phyloP scores from a whole-genome alignment of 139 green algal species.

The Desmodesmus armatus region DNA sequence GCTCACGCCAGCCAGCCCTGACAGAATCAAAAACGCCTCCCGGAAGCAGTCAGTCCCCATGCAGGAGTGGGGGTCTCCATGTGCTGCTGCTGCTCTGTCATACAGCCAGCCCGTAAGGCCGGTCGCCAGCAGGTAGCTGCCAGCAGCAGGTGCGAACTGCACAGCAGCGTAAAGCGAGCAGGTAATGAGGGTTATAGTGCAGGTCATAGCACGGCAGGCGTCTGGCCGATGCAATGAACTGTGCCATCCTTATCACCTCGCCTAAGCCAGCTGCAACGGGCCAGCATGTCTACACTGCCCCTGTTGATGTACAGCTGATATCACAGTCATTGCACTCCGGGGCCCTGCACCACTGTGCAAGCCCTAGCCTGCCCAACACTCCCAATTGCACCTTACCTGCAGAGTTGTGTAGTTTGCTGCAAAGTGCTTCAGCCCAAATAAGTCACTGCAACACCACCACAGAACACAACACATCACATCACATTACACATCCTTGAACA shows the following conservation, averaged over 20 bases:
- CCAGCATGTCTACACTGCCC: too few relatives aligned
- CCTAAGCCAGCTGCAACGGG: too few relatives aligned
- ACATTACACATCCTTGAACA: too few relatives aligned
- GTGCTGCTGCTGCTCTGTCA: slow-evolving; percentile 42
- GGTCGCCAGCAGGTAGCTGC: slow-evolving; percentile 63
- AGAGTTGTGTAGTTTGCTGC: slow-evolving; percentile 62
- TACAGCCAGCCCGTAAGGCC: slow-evolving; percentile 62
- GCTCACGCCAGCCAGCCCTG: slow-evolving; percentile 13
- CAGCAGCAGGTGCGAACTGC: slow-evolving; percentile 56
- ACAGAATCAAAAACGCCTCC: slow-evolving; percentile 33
- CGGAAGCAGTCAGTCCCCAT: slow-evolving; percentile 40
- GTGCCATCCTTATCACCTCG: too few relatives aligned
- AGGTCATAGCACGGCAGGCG: neutral
- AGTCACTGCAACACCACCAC: slow-evolving; percentile 46
- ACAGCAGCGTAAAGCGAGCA: neutral
- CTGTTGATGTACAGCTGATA: too few relatives aligned
- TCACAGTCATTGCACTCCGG: too few relatives aligned
- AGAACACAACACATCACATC: too few relatives aligned
- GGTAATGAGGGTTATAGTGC: neutral
- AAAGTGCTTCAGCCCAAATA: slow-evolving; percentile 78
- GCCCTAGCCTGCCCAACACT: too few relatives aligned
- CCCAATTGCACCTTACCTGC: too few relatives aligned
- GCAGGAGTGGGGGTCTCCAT: slow-evolving; percentile 32
- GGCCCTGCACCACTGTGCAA: too few relatives aligned
- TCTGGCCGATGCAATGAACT: neutral